A percentile compares a stretch with the other conserved stretches of the same genome.
phyloP scores from a whole-genome alignment of 2,329 filamentous ascomycete species.

The Colletotrichum sidae region DNA sequence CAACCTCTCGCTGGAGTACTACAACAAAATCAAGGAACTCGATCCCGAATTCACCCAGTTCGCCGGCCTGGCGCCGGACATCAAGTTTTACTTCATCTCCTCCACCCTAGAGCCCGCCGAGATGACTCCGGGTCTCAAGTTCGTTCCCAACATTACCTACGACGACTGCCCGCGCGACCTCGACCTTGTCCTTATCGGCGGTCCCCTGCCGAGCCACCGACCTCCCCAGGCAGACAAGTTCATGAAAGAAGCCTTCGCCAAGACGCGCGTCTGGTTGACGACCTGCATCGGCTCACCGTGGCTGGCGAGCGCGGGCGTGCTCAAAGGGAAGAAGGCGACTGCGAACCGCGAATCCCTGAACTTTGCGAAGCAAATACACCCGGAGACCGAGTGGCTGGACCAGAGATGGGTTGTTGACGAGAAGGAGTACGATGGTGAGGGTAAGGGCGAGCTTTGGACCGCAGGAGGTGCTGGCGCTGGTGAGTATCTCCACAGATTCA shows the following conservation, averaged over 20 bases:
- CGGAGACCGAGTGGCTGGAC: constrained; percentile 50
- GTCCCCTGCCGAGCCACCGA: constrained; percentile 46
- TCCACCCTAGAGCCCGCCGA: constrained; percentile 46
- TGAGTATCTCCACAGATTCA: constrained; percentile 33
- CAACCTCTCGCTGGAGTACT: constrained; percentile 47
- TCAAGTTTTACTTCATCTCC: constrained; percentile 53
- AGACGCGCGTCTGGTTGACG: constrained; percentile 50
- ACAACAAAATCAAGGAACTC: constrained; percentile 38
- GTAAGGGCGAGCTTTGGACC: constrained; percentile 51
- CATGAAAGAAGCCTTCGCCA: constrained; percentile 48
- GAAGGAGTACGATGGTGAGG: constrained; percentile 43
- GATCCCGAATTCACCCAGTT: constrained; percentile 39
- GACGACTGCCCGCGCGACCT: constrained; percentile 53
- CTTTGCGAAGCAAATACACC: constrained; percentile 44
- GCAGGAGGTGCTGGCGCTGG: constrained; percentile 51
- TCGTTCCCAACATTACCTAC: constrained; percentile 53
- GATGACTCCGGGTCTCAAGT: constrained; percentile 46
- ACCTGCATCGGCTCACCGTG: constrained; percentile 53
- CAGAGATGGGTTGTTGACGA: constrained; percentile 53
- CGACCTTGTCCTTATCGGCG: constrained; percentile 53
- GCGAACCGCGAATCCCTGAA: constrained; percentile 49
- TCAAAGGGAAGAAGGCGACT: constrained; percentile 52
- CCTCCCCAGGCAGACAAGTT: constrained; percentile 48
- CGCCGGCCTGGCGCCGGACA: constrained; percentile 42
- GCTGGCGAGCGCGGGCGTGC: constrained; percentile 49